Percentiles rank a stretch among this genome's conserved stretches.
These are phyloP conservation scores for Fraxinus albicans DNA, from an alignment of 305 asterid species.

Conservation along the genomic window DNA sequence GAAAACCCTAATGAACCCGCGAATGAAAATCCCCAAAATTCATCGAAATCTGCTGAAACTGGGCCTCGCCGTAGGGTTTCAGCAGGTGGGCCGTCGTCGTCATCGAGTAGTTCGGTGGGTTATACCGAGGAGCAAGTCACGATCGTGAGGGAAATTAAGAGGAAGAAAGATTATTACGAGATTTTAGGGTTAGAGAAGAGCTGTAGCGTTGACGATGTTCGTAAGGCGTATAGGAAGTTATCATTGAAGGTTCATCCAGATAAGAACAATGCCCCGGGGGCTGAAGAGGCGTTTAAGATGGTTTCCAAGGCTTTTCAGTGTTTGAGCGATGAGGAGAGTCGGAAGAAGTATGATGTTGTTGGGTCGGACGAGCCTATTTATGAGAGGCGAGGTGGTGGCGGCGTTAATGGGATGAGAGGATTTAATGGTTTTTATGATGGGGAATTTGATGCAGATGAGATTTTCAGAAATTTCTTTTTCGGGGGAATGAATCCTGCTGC, in stretches of 20 bases:
- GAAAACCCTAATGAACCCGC: slow-evolving; percentile 29
- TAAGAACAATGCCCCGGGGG: slow-evolving; percentile 86
- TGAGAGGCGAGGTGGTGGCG: slow-evolving; percentile 48
- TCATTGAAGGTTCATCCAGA: slow-evolving; percentile 95
- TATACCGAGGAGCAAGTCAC: slow-evolving; percentile 71
- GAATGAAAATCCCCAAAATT: slow-evolving; percentile 24
- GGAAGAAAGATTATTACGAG: slow-evolving; percentile 87
- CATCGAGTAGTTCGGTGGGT: slow-evolving; percentile 35
- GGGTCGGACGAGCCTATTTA: slow-evolving; percentile 79
- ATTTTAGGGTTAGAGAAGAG: slow-evolving; percentile 76
- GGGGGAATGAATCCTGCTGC: slow-evolving; percentile 86
- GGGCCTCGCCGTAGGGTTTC: slow-evolving; percentile 70
- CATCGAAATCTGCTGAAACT: slow-evolving; percentile 31
- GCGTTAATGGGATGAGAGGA: slow-evolving; percentile 61
- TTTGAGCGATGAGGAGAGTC: slow-evolving; percentile 70
- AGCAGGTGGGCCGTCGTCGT: slow-evolving; percentile 35
- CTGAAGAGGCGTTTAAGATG: slow-evolving; percentile 93
- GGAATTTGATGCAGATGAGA: slow-evolving; percentile 85
- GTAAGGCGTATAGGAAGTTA: slow-evolving; percentile 81
- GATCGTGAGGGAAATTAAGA: slow-evolving; percentile 67
- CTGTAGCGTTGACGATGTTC: slow-evolving; percentile 70
- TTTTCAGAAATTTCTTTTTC: slow-evolving; percentile 85
- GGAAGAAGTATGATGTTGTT: slow-evolving; percentile 63
- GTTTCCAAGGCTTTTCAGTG: slow-evolving; percentile 96
- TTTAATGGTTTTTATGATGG: slow-evolving; percentile 70